Conservation (phyloP, 768 basidiomycete genomes). For the Tylopilus balloui region DNA sequence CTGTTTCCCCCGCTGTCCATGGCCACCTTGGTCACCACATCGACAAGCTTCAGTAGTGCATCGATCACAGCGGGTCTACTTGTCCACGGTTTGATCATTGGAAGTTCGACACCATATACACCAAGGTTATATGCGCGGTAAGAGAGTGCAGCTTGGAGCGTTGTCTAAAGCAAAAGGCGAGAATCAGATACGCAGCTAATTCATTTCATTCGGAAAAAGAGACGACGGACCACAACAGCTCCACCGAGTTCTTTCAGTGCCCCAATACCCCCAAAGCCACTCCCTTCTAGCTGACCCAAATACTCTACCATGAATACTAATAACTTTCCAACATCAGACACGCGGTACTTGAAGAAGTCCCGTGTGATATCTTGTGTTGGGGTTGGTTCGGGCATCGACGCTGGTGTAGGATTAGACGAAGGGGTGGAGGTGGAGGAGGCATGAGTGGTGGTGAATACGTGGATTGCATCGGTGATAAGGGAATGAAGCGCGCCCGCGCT, state of each 20-base stretch:
- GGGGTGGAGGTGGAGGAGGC: constrained; percentile 10
- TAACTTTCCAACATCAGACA: constrained; percentile 61
- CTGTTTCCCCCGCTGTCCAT: constrained; percentile 10
- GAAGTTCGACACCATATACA: constrained; percentile 74
- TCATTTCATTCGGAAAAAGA: not conserved
- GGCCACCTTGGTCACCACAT: constrained; percentile 43
- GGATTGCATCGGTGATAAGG: constrained; percentile 67
- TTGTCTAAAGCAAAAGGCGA: constrained; percentile 43
- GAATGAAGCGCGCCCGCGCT: constrained; percentile 56
- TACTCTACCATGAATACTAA: constrained; percentile 54
- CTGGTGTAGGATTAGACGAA: constrained; percentile 10
- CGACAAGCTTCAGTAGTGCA: constrained; percentile 66
- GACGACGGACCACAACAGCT: constrained; percentile 52
- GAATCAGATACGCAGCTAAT: not conserved
- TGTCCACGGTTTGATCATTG: constrained; percentile 80
- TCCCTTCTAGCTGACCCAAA: constrained; percentile 21
- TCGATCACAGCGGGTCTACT: constrained; percentile 67
- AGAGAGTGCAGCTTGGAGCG: constrained; percentile 66
- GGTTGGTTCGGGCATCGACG: constrained; percentile 40
- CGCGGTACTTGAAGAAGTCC: constrained; percentile 74
- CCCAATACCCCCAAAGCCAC: constrained; percentile 18
- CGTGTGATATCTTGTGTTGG: constrained; percentile 74
- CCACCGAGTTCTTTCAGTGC: constrained; percentile 40
- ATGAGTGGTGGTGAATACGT: constrained; percentile 54
- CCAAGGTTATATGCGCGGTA: constrained; percentile 68